Base-by-base conservation (phyloP, 257 asterid genomes). In the Plantago elongata region DNA sequence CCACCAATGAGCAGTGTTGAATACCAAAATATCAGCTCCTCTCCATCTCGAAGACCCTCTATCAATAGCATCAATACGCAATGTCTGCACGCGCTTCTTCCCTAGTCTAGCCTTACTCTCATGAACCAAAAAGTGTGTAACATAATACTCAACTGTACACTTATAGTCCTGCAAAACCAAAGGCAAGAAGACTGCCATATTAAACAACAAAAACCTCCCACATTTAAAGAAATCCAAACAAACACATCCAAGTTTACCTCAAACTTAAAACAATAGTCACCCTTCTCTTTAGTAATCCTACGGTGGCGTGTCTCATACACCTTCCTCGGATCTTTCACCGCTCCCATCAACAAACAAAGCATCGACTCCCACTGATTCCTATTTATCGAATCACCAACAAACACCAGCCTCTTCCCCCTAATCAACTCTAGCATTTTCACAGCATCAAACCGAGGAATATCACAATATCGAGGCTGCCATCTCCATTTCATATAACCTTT, bases 1-100 rank as follows among this genome's bases (percentile, higher is more conserved):
- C 99, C 97, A 93, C 97, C 96, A 93, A 67, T 93, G 97, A 56
- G 96, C 96, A 48, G 94, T 89, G 65, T 93, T 93, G 78, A 93
- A 93, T 9, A 89, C 90, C 16, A 93, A 77, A 76, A 92, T 76
- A 82, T 83, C 95, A 12, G 95, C 97, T 57, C 92, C 79, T 69
- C 80, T 84, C 99, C 99, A 93, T 72, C 90, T 84, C 3, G 96
- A 83, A 3, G 99, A 83, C 55, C 88, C 89, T 76, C 72, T 93
- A 73, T 93, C 96, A 15, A 89, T 69, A 30, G 94, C 54, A 69
- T 93, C 97, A 42, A 89, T 84, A 1, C 96, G 83, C 75, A 89
- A 60, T 0, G 95, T 87, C 74, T 85, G 94, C 69, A 56, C 71
- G 52, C 85, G 70, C 74, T 82, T 89, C 78, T 69, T 82, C 29